Conservation (phyloP, 805 yeast species). For the Tetrapisispora fleetii region DNA sequence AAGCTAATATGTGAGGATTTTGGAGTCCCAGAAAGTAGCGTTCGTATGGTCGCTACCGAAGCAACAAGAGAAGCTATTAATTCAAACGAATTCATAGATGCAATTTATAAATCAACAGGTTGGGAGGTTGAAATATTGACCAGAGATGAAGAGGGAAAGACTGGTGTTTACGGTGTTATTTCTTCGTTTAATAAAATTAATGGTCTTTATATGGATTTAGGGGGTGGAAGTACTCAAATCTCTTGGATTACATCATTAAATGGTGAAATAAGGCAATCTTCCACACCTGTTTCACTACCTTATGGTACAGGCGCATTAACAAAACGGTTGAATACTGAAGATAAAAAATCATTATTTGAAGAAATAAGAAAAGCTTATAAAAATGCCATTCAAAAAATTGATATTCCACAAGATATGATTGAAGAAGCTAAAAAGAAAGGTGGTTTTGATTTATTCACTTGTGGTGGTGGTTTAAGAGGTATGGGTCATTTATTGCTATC, state of each 20-base stretch:
- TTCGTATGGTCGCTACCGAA: conserved; percentile 63
- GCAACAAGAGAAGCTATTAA: conserved; percentile 65
- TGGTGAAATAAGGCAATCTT: conserved; percentile 47
- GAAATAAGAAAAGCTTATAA: conserved; percentile 46
- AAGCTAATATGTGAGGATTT: conserved; percentile 62
- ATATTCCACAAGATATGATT: conserved; percentile 41
- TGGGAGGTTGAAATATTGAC: conserved; percentile 56
- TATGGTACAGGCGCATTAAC: conserved; percentile 67
- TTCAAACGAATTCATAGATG: conserved; percentile 46
- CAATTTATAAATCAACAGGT: conserved; percentile 48
- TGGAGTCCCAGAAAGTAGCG: conserved; percentile 53
- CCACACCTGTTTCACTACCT: conserved; percentile 53
- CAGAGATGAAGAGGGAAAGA: conserved; percentile 54
- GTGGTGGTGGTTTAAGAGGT: conserved; percentile 70
- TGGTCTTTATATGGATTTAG: conserved; percentile 64
- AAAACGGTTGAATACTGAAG: conserved; percentile 43
- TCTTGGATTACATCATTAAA: conserved; percentile 55
- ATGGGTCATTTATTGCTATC: conserved; percentile 51
- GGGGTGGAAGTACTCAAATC: conserved; percentile 61
- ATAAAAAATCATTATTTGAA: conserved; percentile 37
- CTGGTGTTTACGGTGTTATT: conserved; percentile 67
- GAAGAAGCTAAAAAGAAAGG: conserved; percentile 44
- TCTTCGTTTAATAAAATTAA: conserved; percentile 57
- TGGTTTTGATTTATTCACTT: conserved; percentile 54
- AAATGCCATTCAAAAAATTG: conserved; percentile 41